Percentiles rank a stretch among this genome's conserved stretches.
These are phyloP conservation scores for Candolleomyces eurysporus DNA, from an alignment of 768 basidiomycete species.

Conservation along the genomic window DNA sequence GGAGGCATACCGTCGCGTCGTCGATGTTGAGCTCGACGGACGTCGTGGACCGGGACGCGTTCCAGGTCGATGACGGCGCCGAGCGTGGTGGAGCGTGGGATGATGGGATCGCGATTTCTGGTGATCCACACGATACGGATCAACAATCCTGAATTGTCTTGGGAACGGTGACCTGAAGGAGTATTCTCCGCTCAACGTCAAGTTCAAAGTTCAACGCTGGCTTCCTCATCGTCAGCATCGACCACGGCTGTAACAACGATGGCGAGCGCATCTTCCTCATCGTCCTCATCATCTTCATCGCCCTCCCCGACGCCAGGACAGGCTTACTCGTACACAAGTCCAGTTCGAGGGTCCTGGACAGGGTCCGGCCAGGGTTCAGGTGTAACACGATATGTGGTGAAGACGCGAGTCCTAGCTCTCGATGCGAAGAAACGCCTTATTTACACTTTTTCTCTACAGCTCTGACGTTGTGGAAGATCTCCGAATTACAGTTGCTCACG, in stretches of 20 bases:
- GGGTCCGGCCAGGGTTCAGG: background rate
- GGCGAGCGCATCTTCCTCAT: background rate
- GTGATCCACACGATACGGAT: background rate
- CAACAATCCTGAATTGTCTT: background rate
- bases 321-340: background rate
- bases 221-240: background rate
- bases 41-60: constrained; percentile 5
- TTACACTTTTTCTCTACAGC: background rate
- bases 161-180: background rate
- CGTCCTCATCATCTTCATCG: background rate
- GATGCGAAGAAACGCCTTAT: background rate
- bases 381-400: constrained; percentile 3
- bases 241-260: too few species aligned
- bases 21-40: background rate
- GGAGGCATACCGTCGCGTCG: constrained; percentile 45
- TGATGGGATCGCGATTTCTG: background rate
- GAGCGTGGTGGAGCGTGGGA: background rate
- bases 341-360: background rate
- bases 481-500: constrained; percentile 1
- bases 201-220: background rate
- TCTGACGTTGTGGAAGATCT: constrained; percentile 9
- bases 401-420: constrained; percentile 1
- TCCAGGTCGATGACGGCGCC: background rate
- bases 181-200: too few species aligned
- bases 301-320: background rate